Evolutionary conservation across 192 early-diverging fungal species (phyloP).

Genomic region (Piromyces finnis): DNA sequence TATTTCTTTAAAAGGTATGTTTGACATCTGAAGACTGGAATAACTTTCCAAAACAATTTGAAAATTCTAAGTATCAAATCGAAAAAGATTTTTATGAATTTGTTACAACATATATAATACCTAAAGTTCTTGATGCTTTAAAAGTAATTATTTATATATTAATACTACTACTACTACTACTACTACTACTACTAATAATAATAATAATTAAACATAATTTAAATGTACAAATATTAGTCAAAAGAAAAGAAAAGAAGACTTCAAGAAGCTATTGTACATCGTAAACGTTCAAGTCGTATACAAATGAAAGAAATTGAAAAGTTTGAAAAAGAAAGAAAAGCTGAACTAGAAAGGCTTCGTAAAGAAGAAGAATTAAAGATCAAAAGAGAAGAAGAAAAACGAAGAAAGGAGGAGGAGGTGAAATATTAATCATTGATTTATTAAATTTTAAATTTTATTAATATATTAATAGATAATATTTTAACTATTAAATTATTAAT

Average conservation of each 20-base stretch:
- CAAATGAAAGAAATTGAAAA: constrained; percentile 34
- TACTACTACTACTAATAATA: too few species aligned
- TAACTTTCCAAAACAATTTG: constrained; percentile 37
- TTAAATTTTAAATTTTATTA: constrained; percentile 8
- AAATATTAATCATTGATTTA: constrained; percentile 4
- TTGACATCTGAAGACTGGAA: constrained; percentile 37
- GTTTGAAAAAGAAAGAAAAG: constrained; percentile 20
- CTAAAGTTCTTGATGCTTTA: constrained; percentile 32
- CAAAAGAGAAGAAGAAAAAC: constrained; percentile 10
- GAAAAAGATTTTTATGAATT: constrained; percentile 36
- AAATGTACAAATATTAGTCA: constrained; percentile 7
- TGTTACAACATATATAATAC: constrained; percentile 31
- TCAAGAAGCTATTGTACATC: constrained; percentile 30
- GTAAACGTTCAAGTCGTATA: constrained; percentile 44
- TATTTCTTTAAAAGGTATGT: constrained; percentile 15
- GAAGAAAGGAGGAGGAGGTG: constrained; percentile 8
- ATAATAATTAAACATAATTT: neutral
- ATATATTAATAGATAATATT: constrained; percentile 10
- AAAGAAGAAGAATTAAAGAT: constrained; percentile 12
- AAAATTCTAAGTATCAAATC: constrained; percentile 18
- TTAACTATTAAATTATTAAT: too few species aligned
- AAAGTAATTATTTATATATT: constrained; percentile 7
- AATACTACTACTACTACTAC: too few species aligned
- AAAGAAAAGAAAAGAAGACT: constrained; percentile 31
- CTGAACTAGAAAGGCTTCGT: constrained; percentile 1